Base-by-base conservation (phyloP, 257 asterid species). In the Capsicum rhomboideum region DNA sequence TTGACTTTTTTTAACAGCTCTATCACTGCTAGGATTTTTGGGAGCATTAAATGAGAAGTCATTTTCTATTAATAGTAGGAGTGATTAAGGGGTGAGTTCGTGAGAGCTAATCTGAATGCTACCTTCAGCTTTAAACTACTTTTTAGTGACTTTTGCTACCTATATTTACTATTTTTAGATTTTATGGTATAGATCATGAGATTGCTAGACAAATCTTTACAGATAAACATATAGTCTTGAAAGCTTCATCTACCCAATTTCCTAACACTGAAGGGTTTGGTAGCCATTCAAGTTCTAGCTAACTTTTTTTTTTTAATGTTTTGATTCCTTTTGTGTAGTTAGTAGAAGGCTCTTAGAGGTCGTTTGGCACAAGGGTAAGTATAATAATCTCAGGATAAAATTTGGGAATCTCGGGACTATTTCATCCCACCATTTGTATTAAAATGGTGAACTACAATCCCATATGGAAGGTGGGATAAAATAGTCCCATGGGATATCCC, bases 11-110 rank as follows among this genome's bases (percentile, higher is more conserved):
- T 79, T 9, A 8, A 84, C 90, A 84, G 90, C 93, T 86, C 87
- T 83, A 85, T 90, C 94, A n/a, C 56, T 83, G 89, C 85, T 79
- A 56, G 44, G 83, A 86, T 83, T 85, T 83, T 83, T 78, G 82
- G 92, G 88, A 84, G 53, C 87, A 46, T 81, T 86, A 66, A 28
- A 75, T 20, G 81, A 82, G 9, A 46, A 42, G 91, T 89, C 94
- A 67, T 88, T 89, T 86, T 93, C 89, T 68, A 26, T 80, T 78
- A 28, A 29, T 71, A 56, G 84, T 53, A 3, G 63, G 84, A 75
- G 54, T 79, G 59, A 80, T 83, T 54, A 53, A 66, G 23, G n/a
- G 34, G 78, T 67, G 44, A 66, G 63, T 34, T 82, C 12, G 63
- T 28, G 54, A 26, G 50, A 20, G 23, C 11, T 82, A 26, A 31